Evolutionary conservation across 176 grass and related monocot species (phyloP), one percentile per base, ranked within the genome.

Genomic region (Tuctoria greenei): DNA sequence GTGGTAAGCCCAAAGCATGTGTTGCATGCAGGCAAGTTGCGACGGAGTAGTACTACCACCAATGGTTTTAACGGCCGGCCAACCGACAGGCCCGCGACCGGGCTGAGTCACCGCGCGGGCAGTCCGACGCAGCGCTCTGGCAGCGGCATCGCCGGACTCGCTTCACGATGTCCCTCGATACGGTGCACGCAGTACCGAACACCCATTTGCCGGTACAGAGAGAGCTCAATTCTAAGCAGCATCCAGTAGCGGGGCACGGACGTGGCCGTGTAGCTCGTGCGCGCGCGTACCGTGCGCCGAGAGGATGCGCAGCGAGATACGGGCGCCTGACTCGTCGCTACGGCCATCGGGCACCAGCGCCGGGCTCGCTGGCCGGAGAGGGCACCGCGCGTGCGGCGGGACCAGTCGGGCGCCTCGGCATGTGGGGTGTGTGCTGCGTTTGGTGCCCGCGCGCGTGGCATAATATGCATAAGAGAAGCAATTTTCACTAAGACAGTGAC

Each of bases 41-140:
- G 76, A 31, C 31, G n/a, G n/a, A n/a, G 31, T 31, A 71, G 65
- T 51, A 20, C 31, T 31, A 31, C 31, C 31, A 31, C 31, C 31
- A 31, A 31, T 73, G 59, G 85, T 82, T 87, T 82, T 82, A 78
- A 47, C 79, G 59, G 85, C 78, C 72, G 46, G 57, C 65, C 77
- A 20, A 24, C 65, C 72, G 49, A 41, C 72, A 71, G 57, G 4
- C 35, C 6, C 38, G 16, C 79, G 72, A 72, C 79, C 41, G 34
- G 10, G 50, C 47, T 37, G 84, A 57, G 14, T 54, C 79, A 49
- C 79, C 47, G n/a, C 28, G 71, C 71, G 14, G 36, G 44, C 67
- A 81, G 21, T 72, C 60, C 74, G 36, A 60, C 39, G 73, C 50
- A 51, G 31, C 31, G 31, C 31, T 31, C 2, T 31, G 1, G 31